These are phyloP conservation scores for Lepidopterella palustris DNA, from an alignment of 495 filamentous ascomycete genomes.

Conservation along the genomic window DNA sequence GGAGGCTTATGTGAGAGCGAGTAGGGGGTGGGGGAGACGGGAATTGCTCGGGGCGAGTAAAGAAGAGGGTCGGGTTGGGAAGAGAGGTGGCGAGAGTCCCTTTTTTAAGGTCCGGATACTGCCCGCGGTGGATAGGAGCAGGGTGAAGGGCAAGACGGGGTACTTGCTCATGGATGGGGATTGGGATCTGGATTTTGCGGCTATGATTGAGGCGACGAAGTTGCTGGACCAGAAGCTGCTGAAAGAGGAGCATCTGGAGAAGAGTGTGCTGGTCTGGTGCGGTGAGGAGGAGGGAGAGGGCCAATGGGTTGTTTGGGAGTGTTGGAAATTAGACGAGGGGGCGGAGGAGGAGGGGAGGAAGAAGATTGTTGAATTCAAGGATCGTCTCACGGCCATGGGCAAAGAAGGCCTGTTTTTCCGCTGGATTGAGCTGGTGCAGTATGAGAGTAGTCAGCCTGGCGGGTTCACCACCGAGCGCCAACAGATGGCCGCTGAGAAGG, in stretches of 20 bases:
- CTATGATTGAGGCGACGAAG: constrained; percentile 61
- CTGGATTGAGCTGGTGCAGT: constrained; percentile 81
- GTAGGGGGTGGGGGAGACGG: constrained; percentile 49
- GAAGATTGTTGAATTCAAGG: constrained; percentile 62
- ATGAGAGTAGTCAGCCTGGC: constrained; percentile 65
- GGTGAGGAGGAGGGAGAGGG: constrained; percentile 35
- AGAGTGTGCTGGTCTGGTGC: constrained; percentile 58
- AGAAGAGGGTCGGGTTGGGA: constrained; percentile 19
- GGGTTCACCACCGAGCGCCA: constrained; percentile 67
- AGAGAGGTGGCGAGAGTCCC: constrained; percentile 30
- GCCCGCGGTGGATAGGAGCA: constrained; percentile 57
- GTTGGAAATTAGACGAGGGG: constrained; percentile 39
- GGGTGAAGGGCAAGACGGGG: constrained; percentile 63
- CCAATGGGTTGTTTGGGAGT: constrained; percentile 24
- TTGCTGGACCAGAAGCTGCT: constrained; percentile 56
- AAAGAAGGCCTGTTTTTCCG: constrained; percentile 81
- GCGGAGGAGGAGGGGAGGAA: constrained; percentile 32
- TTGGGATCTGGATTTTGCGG: constrained; percentile 75
- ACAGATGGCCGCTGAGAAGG: constrained; percentile 55
- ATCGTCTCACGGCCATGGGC: constrained; percentile 60
- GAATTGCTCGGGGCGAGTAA: constrained; percentile 40
- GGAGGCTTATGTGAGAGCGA: constrained; percentile 70
- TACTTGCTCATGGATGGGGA: constrained; percentile 69
- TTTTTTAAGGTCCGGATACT: constrained; percentile 45
- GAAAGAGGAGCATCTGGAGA: constrained; percentile 53